These are phyloP conservation scores for Trypanosoma melophagium DNA, from an alignment of 208 protist species.

Conservation along the genomic window DNA sequence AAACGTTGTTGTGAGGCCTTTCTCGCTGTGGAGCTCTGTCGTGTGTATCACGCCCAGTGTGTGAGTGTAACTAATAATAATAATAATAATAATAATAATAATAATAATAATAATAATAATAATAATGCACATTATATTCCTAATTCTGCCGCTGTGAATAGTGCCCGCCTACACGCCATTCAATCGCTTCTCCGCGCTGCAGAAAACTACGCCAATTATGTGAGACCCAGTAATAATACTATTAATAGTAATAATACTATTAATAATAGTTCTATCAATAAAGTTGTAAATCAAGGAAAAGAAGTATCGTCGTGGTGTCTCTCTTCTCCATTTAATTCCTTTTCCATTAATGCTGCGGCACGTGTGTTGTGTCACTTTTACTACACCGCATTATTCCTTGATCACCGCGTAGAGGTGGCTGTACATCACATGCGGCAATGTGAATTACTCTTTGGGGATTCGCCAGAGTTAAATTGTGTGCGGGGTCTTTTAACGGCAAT, in stretches of 20 bases:
- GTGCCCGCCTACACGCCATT: constrained; percentile 10
- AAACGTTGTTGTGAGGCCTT: constrained; percentile 37
- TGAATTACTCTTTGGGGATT: constrained; percentile 13
- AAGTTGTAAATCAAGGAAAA: no score
- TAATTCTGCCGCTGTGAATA: constrained; percentile 4
- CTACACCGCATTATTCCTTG: constrained; percentile 10
- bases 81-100: no score
- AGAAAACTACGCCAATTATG: constrained; percentile 18
- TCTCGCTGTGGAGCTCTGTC: constrained; percentile 46
- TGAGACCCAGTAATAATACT: background rate
- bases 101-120: no score
- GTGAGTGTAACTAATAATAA: no score
- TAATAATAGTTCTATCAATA: no score
- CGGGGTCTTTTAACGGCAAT: constrained; percentile 7
- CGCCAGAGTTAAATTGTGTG: constrained; percentile 20
- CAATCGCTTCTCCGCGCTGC: constrained; percentile 13
- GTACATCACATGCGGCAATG: constrained; percentile 20
- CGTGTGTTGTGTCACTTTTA: constrained; percentile 21
- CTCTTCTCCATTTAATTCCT: constrained; percentile 25
- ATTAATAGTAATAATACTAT: background rate
- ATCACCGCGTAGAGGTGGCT: constrained; percentile 5
- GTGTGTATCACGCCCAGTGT: constrained; percentile 42
- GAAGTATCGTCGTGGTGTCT: constrained; percentile 9
- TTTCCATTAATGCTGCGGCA: constrained; percentile 17
- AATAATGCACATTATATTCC: background rate